These are phyloP conservation scores for Mycena filopes DNA, from an alignment of 768 basidiomycete genomes.

Conservation along the genomic window DNA sequence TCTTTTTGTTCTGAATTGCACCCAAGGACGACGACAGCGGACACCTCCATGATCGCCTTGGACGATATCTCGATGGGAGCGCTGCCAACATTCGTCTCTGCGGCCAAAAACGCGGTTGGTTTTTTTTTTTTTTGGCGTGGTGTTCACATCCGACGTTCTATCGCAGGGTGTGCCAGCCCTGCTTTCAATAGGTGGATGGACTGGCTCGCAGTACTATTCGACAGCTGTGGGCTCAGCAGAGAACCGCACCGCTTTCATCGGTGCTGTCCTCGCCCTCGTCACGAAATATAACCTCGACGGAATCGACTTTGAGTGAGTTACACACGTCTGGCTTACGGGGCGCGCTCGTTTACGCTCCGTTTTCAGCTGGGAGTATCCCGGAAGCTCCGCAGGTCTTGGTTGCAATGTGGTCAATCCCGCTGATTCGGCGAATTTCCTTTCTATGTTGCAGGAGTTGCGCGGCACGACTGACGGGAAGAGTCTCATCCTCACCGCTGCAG, in stretches of 20 bases:
- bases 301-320: slow-evolving; percentile 74
- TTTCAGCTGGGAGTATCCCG: slow-evolving; percentile 88
- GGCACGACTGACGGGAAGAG: slow-evolving; percentile 60
- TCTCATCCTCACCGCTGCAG: slow-evolving; percentile 79
- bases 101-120: slow-evolving; percentile 50
- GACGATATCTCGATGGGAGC: slow-evolving; percentile 56
- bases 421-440: slow-evolving; percentile 84
- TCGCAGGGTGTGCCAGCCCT: slow-evolving; percentile 64
- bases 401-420: slow-evolving; percentile 72
- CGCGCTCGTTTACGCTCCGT: neutral
- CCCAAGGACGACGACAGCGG: slow-evolving; percentile 51
- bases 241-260: slow-evolving; percentile 69
- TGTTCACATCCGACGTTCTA: neutral
- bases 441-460: slow-evolving; percentile 80
- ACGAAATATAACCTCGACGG: slow-evolving; percentile 64
- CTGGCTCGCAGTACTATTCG: slow-evolving; percentile 72
- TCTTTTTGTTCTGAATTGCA: slow-evolving; percentile 1
- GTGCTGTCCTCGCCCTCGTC: slow-evolving; percentile 61
- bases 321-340: slow-evolving; percentile 2
- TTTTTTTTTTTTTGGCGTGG: slow-evolving; percentile 34
- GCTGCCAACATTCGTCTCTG: slow-evolving; percentile 65
- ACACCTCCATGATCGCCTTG: slow-evolving; percentile 46
- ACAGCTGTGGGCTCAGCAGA: slow-evolving; percentile 60
- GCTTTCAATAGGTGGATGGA: slow-evolving; percentile 76
- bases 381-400: slow-evolving; percentile 63